These are phyloP conservation scores for Neurospora pannonica DNA, from an alignment of 495 filamentous ascomycete genomes.

Conservation along the genomic window DNA sequence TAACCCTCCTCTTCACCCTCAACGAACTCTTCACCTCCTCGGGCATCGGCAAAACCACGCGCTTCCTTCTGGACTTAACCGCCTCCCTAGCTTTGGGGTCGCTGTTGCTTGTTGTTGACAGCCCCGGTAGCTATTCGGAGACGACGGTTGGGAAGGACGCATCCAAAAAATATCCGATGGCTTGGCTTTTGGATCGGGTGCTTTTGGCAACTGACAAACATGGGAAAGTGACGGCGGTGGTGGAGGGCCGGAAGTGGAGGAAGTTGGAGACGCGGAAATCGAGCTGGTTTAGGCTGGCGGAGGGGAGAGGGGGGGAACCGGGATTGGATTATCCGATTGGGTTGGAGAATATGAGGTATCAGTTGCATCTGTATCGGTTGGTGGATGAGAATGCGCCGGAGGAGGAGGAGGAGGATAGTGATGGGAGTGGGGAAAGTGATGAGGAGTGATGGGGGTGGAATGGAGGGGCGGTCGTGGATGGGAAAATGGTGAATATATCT, in stretches of 20 bases:
- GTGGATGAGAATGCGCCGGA: slow-evolving; percentile 3
- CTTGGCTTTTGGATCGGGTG: slow-evolving; percentile 81
- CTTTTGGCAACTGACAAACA: slow-evolving; percentile 34
- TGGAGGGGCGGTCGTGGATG: not conserved
- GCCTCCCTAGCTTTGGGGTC: slow-evolving; percentile 45
- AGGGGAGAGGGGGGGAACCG: slow-evolving; percentile 8
- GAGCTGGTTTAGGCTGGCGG: slow-evolving; percentile 70
- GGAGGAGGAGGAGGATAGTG: not conserved
- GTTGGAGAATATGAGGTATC: slow-evolving; percentile 91
- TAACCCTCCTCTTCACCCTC: slow-evolving; percentile 90
- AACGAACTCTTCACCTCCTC: slow-evolving; percentile 81
- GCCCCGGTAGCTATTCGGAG: slow-evolving; percentile 83
- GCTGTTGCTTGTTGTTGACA: slow-evolving; percentile 80
- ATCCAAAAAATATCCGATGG: slow-evolving; percentile 85
- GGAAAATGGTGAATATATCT: not conserved
- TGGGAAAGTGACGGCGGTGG: slow-evolving; percentile 11
- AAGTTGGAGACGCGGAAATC: slow-evolving; percentile 65
- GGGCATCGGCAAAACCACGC: slow-evolving; percentile 67
- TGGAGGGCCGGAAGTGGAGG: slow-evolving; percentile 49
- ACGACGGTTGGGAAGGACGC: slow-evolving; percentile 51
- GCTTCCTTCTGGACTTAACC: slow-evolving; percentile 62
- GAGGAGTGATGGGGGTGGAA: not conserved
- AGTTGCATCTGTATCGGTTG: slow-evolving; percentile 66
- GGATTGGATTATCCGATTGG: slow-evolving; percentile 67
- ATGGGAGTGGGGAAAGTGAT: not conserved